Base-by-base conservation (phyloP, 495 filamentous ascomycete genomes). In the Peziza echinospora region DNA sequence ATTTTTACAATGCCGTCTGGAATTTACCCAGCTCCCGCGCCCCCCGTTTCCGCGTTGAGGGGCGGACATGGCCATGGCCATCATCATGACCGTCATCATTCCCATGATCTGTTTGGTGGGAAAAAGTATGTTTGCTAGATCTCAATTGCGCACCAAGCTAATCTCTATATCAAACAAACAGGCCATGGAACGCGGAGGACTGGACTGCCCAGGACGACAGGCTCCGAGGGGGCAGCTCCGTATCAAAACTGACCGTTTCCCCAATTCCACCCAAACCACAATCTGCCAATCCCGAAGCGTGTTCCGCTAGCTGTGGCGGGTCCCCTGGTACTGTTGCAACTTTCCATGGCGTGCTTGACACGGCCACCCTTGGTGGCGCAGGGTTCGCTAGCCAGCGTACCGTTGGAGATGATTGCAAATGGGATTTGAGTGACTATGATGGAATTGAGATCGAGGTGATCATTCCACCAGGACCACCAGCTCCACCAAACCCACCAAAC, bases 301-400 rank as follows among this genome's bases (percentile, higher is more conserved):
- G n/a, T n/a, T n/a, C n/a, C n/a, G n/a, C n/a, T n/a, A n/a, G n/a
- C n/a, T n/a, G n/a, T n/a, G n/a, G n/a, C n/a, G n/a, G n/a, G 57
- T 11, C 47, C 51, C 7, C 30, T 62, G 5, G 44, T 11, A 41
- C 60, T 5, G 51, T 49, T 19, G 69, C 67, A 0, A 50, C 56
- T 1, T 87, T 92, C 60, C 59, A 69, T 40, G 84, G 84, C 8
- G 62, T 63, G 16, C 71, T 91, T 5, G 80, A 86, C 59, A 79
- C 77, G 41, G 67, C 63, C n/a, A 73, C 76, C 0, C 72, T 91
- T 0, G 80, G 80, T 10, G 81, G 81, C 8, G 82, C 84, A 0
- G 84, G 83, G 4, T 92, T 91, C 56, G 82, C 84, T 1, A 77
- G 72, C 0, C 81, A 86, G 52, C 72, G 78, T 22, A 82, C 82